Percentiles rank a stretch among this genome's conserved stretches.
phyloP scores from a whole-genome alignment of 163 green algal species.

The Scenedesmus sp. region DNA sequence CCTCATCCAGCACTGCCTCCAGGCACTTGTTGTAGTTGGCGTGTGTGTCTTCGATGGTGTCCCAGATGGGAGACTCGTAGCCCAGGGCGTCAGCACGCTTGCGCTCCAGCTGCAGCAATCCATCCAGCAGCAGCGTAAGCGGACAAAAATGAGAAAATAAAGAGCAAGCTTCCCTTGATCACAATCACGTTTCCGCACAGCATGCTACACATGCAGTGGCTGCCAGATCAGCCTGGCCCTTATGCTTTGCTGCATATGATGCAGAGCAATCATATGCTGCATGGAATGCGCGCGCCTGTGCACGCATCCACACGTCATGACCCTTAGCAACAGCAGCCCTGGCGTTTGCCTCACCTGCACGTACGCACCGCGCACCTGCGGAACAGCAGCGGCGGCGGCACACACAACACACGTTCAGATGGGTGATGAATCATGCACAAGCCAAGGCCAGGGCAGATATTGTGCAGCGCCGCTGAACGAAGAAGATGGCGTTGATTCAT shows the following conservation, averaged over 20 bases:
- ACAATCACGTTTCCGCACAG: too few species aligned
- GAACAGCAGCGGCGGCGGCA: background rate
- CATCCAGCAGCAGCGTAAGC: background rate
- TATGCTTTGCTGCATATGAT: background rate
- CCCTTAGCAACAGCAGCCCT: background rate
- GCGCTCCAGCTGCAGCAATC: constrained; percentile 75
- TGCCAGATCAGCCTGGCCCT: background rate
- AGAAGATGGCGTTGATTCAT: too few species aligned
- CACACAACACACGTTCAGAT: background rate
- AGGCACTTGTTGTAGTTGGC: constrained; percentile 79
- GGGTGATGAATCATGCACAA: background rate
- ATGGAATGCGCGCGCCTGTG: too few species aligned
- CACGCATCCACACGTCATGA: too few species aligned
- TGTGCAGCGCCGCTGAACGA: too few species aligned
- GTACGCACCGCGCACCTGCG: constrained; percentile 92
- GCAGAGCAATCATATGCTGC: too few species aligned
- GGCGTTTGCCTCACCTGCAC: constrained; percentile 58
- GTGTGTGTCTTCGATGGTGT: constrained; percentile 83
- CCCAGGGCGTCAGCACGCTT: constrained; percentile 70
- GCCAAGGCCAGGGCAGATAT: background rate
- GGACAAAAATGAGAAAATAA: background rate
- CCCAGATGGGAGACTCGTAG: constrained; percentile 78
- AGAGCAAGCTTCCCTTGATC: too few species aligned
- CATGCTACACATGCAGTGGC: background rate
- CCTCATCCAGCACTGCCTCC: constrained; percentile 60